Conservation (phyloP, 2,329 filamentous ascomycete genomes). For the Xylariales sp. region DNA sequence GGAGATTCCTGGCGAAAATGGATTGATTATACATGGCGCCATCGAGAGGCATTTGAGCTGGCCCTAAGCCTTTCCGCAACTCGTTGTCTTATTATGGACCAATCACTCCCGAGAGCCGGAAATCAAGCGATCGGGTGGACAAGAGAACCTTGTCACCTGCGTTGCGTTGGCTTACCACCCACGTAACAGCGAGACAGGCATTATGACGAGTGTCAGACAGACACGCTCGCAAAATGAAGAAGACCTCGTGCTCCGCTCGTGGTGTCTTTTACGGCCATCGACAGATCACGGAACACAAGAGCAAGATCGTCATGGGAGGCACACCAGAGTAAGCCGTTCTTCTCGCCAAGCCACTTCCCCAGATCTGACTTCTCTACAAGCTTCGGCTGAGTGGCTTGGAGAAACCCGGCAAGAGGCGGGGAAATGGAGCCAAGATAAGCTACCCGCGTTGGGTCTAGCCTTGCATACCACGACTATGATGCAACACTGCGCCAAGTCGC, state of each 20-base stretch:
- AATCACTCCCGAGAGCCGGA: slow-evolving; percentile 18
- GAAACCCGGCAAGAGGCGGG: slow-evolving; percentile 37
- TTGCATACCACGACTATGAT: slow-evolving; percentile 27
- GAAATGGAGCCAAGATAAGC: slow-evolving; percentile 37
- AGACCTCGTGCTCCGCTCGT: slow-evolving; percentile 21
- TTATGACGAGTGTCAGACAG: slow-evolving; percentile 25
- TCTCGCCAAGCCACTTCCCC: slow-evolving; percentile 37
- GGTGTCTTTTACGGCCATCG: slow-evolving; percentile 19
- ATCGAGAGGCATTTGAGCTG: slow-evolving; percentile 16
- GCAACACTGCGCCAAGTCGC: slow-evolving; percentile 36
- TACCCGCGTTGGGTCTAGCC: slow-evolving; percentile 24
- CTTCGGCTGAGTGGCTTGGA: slow-evolving; percentile 16
- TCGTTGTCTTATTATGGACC: slow-evolving; percentile 12
- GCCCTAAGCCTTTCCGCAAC: slow-evolving; percentile 23
- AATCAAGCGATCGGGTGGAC: slow-evolving; percentile 22
- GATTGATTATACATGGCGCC: slow-evolving; percentile 1
- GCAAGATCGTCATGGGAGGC: slow-evolving; percentile 26
- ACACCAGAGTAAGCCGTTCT: slow-evolving; percentile 25
- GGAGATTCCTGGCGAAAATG: slow-evolving; percentile 9
- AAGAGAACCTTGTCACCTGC: slow-evolving; percentile 31
- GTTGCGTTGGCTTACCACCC: slow-evolving; percentile 1
- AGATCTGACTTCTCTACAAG: slow-evolving; percentile 25
- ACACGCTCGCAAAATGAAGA: slow-evolving; percentile 10
- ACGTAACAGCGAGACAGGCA: slow-evolving; percentile 10
- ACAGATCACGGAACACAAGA: slow-evolving; percentile 19